These are phyloP conservation scores for Gossypium schwendimanii DNA, from an alignment of 441 rosid species.

Conservation along the genomic window DNA sequence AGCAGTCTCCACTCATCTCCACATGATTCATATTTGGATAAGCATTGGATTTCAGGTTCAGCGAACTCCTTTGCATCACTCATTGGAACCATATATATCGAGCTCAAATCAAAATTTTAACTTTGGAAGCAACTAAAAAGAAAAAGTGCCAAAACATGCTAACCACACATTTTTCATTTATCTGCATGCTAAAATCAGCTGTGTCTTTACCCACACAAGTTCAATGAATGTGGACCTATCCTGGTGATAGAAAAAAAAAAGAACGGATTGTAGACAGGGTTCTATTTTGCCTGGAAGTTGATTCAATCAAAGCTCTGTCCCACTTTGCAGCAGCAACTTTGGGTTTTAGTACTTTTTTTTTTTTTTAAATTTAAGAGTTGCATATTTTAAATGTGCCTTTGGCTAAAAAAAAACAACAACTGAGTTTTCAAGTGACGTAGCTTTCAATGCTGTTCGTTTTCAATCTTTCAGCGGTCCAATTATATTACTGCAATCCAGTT, in stretches of 20 bases:
- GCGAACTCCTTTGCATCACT: neutral
- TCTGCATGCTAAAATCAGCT: neutral
- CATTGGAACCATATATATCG: neutral
- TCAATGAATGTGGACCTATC: constrained; percentile 2
- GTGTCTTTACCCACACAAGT: neutral
- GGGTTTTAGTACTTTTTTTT: neutral
- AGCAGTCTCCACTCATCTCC: neutral
- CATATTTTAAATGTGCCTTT: constrained; percentile 14
- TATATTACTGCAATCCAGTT: neutral
- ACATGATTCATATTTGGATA: neutral
- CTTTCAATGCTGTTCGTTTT: constrained; percentile 3
- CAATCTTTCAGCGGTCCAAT: neutral
- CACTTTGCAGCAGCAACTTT: constrained; percentile 8
- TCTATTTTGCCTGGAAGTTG: neutral
- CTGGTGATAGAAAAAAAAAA: neutral
- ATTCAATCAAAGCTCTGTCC: constrained; percentile 9
- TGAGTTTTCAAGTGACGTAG: neutral
- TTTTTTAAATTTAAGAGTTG: neutral
- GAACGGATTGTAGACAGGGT: constrained; percentile 3
- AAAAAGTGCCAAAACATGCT: constrained; percentile 1
- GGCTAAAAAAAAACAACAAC: neutral
- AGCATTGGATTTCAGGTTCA: neutral
- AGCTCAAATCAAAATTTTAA: neutral
- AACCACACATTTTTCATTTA: neutral
- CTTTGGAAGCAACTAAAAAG: neutral